Percentiles rank a stretch among this genome's conserved stretches.
Evolutionary conservation across 2,329 filamentous ascomycete genomes (phyloP).

Genomic region (Fusarium citri): DNA sequence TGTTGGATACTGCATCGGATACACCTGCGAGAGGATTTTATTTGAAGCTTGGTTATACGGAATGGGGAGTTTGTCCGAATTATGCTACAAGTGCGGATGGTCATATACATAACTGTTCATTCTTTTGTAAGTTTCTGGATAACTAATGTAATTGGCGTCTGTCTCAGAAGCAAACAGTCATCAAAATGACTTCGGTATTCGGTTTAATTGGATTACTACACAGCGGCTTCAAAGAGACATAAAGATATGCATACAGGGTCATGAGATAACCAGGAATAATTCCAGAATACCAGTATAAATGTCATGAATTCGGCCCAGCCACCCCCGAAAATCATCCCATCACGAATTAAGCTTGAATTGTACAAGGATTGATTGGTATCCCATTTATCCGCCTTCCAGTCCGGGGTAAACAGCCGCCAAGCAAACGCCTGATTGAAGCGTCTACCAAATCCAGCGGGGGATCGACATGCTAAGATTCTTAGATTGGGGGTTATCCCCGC

Average conservation of each 20-base stretch:
- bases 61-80: conserved; percentile 4
- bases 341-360: neutral
- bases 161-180: no score
- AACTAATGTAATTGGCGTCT: no score
- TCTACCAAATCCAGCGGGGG: conserved; percentile 33
- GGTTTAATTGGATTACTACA: no score
- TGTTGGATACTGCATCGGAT: neutral
- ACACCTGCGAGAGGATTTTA: neutral
- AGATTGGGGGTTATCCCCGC: conserved; percentile 18
- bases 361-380: conserved; percentile 20
- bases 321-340: neutral
- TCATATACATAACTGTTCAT: neutral
- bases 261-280: fast-evolving
- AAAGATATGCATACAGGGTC: no score
- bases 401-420: conserved; percentile 10
- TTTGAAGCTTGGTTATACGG: neutral
- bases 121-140: neutral
- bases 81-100: conserved; percentile 7
- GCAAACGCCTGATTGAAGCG: conserved; percentile 35
- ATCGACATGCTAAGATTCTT: conserved; percentile 22
- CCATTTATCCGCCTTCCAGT: conserved; percentile 16
- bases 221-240: no score
- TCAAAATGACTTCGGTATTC: no score
- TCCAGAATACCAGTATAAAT: neutral
- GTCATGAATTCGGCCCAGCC: neutral